These are phyloP conservation scores for Chalciporus sp. DNA, from an alignment of 1,284 basidiomycete genomes.

Conservation along the genomic window DNA sequence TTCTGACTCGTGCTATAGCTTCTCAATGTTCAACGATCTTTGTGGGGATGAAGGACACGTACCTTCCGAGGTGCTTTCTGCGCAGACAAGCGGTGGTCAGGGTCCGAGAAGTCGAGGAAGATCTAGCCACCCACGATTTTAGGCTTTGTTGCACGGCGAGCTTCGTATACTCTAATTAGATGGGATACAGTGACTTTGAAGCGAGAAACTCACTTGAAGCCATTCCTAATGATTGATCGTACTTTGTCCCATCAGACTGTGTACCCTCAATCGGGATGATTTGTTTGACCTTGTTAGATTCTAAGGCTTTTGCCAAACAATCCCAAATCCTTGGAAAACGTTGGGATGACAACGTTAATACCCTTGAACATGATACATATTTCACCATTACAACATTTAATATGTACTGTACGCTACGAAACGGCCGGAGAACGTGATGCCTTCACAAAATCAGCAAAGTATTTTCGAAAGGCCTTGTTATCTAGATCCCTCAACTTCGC, in stretches of 20 bases:
- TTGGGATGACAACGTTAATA: too few relatives aligned
- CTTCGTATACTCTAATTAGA: conserved; percentile 26
- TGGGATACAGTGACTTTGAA: not conserved
- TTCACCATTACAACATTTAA: conserved; percentile 2
- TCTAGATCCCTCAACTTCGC: conserved; percentile 79
- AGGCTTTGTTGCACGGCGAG: conserved; percentile 44
- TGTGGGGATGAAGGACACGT: conserved; percentile 3
- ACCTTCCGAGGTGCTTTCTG: conserved; percentile 63
- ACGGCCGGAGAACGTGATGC: conserved; percentile 56
- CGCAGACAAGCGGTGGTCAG: conserved; percentile 21
- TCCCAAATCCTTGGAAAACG: too few relatives aligned
- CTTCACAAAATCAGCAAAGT: conserved; percentile 84
- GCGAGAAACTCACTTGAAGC: conserved; percentile 41
- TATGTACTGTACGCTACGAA: conserved; percentile 45
- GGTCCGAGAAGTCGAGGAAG: conserved; percentile 14
- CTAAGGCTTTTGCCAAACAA: conserved; percentile 37
- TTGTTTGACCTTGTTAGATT: conserved; percentile 38
- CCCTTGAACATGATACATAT: not conserved
- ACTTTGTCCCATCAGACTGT: conserved; percentile 21
- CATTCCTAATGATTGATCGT: conserved; percentile 35
- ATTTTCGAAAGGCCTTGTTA: conserved; percentile 84
- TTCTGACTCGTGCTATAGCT: conserved; percentile 62
- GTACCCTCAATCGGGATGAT: conserved; percentile 19
- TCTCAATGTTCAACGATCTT: conserved; percentile 2
- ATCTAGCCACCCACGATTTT: conserved; percentile 49